A percentile compares a stretch with the other conserved stretches of the same genome.
phyloP scores from a whole-genome alignment of 768 basidiomycete species.

The Amanita molliuscula region DNA sequence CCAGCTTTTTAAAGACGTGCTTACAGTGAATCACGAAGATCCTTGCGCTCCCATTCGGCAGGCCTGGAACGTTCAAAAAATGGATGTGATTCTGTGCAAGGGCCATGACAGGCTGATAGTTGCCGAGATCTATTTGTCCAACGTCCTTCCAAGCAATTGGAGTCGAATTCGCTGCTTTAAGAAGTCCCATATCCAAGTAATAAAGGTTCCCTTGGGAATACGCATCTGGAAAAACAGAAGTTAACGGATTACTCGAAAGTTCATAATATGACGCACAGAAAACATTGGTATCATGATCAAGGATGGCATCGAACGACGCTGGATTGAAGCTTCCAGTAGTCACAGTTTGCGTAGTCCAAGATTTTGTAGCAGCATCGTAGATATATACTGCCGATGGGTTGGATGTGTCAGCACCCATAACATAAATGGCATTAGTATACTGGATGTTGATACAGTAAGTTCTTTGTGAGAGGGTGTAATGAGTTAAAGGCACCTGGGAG shows the following conservation, averaged over 20 bases:
- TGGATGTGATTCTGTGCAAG: slow-evolving; percentile 68
- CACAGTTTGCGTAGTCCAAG: slow-evolving; percentile 71
- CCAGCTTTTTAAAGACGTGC: slow-evolving; percentile 12
- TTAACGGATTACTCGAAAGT: neutral
- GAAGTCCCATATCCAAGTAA: slow-evolving; percentile 56
- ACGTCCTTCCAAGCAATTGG: slow-evolving; percentile 58
- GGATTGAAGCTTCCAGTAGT: slow-evolving; percentile 47
- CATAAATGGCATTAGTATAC: slow-evolving; percentile 82
- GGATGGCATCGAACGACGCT: slow-evolving; percentile 53
- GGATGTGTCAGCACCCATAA: slow-evolving; percentile 65
- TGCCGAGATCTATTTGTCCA: slow-evolving; percentile 40
- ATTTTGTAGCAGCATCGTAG: slow-evolving; percentile 59
- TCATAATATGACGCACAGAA: slow-evolving; percentile 44
- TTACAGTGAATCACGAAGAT: slow-evolving; percentile 74
- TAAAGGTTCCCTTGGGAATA: slow-evolving; percentile 56
- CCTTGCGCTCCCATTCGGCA: slow-evolving; percentile 44
- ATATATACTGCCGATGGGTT: slow-evolving; percentile 69
- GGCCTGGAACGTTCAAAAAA: slow-evolving; percentile 54
- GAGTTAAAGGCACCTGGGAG: slow-evolving; percentile 36
- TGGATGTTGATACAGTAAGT: slow-evolving; percentile 19
- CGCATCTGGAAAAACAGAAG: slow-evolving; percentile 37
- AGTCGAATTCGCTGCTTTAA: slow-evolving; percentile 49
- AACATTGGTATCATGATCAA: slow-evolving; percentile 93
- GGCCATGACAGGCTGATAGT: slow-evolving; percentile 55
- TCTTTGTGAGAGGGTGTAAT: neutral